Base-by-base conservation (phyloP, 208 protist genomes). In the Trypanosoma theileri region DNA sequence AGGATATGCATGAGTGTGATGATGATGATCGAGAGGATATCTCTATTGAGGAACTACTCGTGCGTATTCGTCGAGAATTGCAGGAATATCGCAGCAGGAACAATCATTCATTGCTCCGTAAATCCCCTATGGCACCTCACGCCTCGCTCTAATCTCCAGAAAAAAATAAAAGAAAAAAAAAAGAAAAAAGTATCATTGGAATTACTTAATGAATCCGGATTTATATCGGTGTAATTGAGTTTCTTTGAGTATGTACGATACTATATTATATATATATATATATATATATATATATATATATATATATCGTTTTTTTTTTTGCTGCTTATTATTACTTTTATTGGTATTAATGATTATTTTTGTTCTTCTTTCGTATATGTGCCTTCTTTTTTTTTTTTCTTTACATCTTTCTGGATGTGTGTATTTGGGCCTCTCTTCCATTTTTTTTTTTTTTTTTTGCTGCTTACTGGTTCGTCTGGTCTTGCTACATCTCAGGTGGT, bases 61-160 rank as follows among this genome's bases (percentile, higher is more conserved):
- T 13, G 28, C 86, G 86, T 75, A 89, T 92, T 59, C 82, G 70
- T 50, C 71, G 68, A 44, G 86, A 92, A 64, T 65, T 92, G 65
- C 78, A 89, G 57, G 80, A 87, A 67, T 92, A 92, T 72, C 75
- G 77, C 50, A 72, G 67, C 66, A 48, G 11, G 11, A 48, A 11
- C 11, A 48, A 48, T 9, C 10, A 11, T 4, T n/a, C 1, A 48
- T 14, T 35, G 6, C 28, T 35, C 6, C 28, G 6, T 35, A 35
- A 35, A 35, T 35, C 28, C 28, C 6, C 28, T 6, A 35, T 6
- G 28, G 28, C 6, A 6, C 4, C 28, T 35, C 28, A 6, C 28
- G 28, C 6, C 4, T 35, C 1, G 6, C 28, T 35, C 28, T 8
- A 1, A 35, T 35, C 28, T 35, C 28, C 28, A 35, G 28, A 48